phyloP scores from a whole-genome alignment of 164 flowering plant species.

The Vitis riparia region DNA sequence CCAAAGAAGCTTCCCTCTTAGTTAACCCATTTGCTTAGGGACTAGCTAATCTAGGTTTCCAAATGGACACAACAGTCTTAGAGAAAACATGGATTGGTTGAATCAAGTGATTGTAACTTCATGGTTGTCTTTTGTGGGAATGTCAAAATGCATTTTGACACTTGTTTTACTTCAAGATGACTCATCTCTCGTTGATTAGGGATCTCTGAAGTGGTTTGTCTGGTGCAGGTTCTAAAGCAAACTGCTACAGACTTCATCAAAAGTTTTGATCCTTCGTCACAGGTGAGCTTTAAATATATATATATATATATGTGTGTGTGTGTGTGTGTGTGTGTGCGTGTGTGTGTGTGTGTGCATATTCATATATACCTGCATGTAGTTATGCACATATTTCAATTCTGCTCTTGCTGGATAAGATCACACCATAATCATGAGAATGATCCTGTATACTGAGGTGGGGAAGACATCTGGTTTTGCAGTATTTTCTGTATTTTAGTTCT shows the following conservation, averaged over 20 bases:
- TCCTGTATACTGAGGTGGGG: not conserved
- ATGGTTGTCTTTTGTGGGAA: too few species aligned
- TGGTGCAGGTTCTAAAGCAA: slow-evolving; percentile 67
- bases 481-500: not conserved
- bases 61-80: too few species aligned
- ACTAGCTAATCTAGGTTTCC: too few species aligned
- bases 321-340: not conserved
- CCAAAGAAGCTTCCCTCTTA: too few species aligned
- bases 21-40: too few species aligned
- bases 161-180: not conserved
- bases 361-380: not conserved
- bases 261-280: slow-evolving; percentile 67
- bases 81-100: too few species aligned
- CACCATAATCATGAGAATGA: not conserved
- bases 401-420: not conserved
- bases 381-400: not conserved
- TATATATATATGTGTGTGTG: too few species aligned
- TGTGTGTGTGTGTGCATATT: not conserved
- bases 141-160: too few species aligned
- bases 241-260: slow-evolving; percentile 66
- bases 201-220: not conserved
- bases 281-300: slow-evolving; percentile 47
- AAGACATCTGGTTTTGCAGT: not conserved
- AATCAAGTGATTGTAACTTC: too few species aligned
- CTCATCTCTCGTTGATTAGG: not conserved